These are phyloP conservation scores for Pinus albicaulis DNA, from an alignment of 75 land plant genomes.

Conservation along the genomic window DNA sequence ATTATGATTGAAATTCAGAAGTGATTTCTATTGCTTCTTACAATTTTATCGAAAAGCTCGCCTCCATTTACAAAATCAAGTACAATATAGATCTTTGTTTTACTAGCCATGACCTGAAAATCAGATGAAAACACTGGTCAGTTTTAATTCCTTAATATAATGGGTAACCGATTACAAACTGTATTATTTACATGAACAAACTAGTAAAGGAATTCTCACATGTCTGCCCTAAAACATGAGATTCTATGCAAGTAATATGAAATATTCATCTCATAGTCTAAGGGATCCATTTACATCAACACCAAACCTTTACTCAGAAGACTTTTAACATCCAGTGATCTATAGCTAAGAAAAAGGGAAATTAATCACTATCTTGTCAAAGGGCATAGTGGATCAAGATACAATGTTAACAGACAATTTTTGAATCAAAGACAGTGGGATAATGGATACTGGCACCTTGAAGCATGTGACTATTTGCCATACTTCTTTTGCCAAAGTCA, in stretches of 20 bases:
- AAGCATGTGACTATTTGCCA: background rate
- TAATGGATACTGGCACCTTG: too few relatives aligned
- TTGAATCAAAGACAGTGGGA: background rate
- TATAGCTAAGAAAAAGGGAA: background rate
- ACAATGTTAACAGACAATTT: background rate
- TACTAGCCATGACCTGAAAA: slow-evolving; percentile 89
- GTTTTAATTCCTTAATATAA: background rate
- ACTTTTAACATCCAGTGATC: background rate
- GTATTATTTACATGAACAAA: background rate
- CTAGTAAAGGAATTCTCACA: background rate
- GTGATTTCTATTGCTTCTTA: slow-evolving; percentile 28
- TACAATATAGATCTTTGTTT: slow-evolving; percentile 86
- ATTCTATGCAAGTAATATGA: background rate
- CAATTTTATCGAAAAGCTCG: slow-evolving; percentile 88
- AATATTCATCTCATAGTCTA: background rate
- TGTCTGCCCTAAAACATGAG: background rate
- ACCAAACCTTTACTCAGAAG: background rate
- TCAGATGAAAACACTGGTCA: background rate
- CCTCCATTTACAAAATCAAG: slow-evolving; percentile 87
- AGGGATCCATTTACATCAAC: too few relatives aligned
- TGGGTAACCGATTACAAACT: background rate
- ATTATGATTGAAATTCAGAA: background rate
- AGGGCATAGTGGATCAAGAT: background rate
- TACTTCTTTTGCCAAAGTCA: background rate
- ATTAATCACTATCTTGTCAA: background rate